Evolutionary conservation across 208 protist genomes (phyloP).

Genomic region (Leishmania gerbilli): DNA sequence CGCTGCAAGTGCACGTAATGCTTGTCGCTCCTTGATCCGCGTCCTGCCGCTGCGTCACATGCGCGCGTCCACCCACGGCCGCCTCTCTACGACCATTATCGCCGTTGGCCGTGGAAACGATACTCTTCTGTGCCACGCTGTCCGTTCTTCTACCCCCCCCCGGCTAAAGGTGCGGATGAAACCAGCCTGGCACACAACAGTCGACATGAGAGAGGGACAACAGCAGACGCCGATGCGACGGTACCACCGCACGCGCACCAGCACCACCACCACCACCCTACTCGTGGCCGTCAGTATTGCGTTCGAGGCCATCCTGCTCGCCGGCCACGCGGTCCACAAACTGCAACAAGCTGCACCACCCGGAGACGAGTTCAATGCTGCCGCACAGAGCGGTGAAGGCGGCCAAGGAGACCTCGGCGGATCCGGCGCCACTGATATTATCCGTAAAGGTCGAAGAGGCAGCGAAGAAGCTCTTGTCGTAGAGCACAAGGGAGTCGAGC

Average conservation of each 20-base stretch:
- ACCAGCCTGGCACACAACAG: neutral
- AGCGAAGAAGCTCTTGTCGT: slow-evolving; percentile 23
- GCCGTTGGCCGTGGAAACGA: neutral
- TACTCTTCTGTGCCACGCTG: too few relatives aligned
- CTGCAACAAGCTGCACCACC: slow-evolving; percentile 26
- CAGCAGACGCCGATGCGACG: neutral
- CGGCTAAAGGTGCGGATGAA: neutral
- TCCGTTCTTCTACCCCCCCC: neutral
- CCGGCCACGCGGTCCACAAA: slow-evolving; percentile 38
- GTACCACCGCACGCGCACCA: neutral
- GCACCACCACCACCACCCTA: neutral
- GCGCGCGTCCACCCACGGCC: neutral
- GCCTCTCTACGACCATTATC: neutral
- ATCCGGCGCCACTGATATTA: slow-evolving; percentile 2
- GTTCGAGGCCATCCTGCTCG: slow-evolving; percentile 4
- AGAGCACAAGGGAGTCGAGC: slow-evolving; percentile 52
- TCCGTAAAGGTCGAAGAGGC: neutral
- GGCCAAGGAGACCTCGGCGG: slow-evolving; percentile 64
- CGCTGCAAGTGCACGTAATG: neutral
- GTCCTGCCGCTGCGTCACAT: neutral
- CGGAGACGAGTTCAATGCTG: slow-evolving; percentile 43
- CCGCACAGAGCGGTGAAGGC: slow-evolving; percentile 72
- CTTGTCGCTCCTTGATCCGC: neutral
- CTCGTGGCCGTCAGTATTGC: neutral
- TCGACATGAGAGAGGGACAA: neutral